Evolutionary conservation across 306 rosid species (phyloP), one percentile per base, ranked within the genome.

Genomic region (Lotus japonicus): DNA sequence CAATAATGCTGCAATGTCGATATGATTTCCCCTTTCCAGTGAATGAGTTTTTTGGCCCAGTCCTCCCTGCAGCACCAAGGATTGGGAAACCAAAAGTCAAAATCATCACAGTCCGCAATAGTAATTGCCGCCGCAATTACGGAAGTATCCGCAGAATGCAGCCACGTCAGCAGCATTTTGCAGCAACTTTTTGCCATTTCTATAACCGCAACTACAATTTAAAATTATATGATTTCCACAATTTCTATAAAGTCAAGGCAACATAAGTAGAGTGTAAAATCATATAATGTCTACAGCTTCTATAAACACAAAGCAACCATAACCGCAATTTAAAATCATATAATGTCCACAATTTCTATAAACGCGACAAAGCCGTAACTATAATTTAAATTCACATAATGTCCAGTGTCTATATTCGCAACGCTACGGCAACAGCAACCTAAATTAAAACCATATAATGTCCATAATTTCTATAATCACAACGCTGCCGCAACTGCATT

Each of bases 1-100:
- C 97, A 89, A 62, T 92, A 92, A 87, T 92, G 98, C 76, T 89
- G 89, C 76, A 88, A 60, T 0, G 97, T 90, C 0, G 97, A 86
- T 7, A 81, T 65, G 49, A 94, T 75, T 65, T 88, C 97, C 41
- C 66, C 88, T 49, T 88, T 94, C 97, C 96, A 94, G 64, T 90
- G 87, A 51, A 79, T 73, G 18, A 90, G 86, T 76, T 90, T 90
- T 70, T 88, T 90, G 2, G 96, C 92, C 98, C 98, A 92, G 71
- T 92, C 98, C 78, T 84, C 89, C 82, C 98, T 94, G 64, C 72
- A 80, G 66, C 18, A 70, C 18, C 71, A 79, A 65, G 52, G 61
- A 70, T 71, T 41, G 56, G 23, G 73, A 76, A 75, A 79, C 42
- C 71, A 60, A 59, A 63, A 13, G 46, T 11, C 43, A 68, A 48